Evolutionary conservation across 2,329 filamentous ascomycete species (phyloP), one percentile per base, ranked within the genome.

Genomic region (Colletotrichum siamense): DNA sequence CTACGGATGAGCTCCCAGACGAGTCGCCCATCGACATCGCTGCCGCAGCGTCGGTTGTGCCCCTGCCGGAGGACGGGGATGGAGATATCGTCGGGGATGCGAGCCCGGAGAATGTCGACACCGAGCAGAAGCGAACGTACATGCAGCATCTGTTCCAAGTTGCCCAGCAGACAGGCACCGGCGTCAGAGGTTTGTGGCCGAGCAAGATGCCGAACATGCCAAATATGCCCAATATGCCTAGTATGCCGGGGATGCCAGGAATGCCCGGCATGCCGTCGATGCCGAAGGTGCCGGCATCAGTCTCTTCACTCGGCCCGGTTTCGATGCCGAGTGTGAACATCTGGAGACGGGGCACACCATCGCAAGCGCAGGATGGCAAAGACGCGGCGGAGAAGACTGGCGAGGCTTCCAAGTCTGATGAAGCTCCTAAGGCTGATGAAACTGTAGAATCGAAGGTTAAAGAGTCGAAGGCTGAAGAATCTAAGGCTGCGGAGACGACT

Each of bases 1-100:
- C 61, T 0, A 57, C 73, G 3, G 78, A 73, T 13, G 77, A 79
- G 4, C 71, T 86, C 1, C 85, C 83, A 2, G 85, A 86, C 57
- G 82, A 85, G 75, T 89, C 89, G 2, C 89, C 89, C 5, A 84
- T 91, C 52, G 89, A 91, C 73, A 90, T 91, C 36, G 88, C 88
- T 0, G 89, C 88, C 0, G 89, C 89, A 0, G 89, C 89, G 1
- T 88, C 88, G 0, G 82, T 90, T 3, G 87, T 89, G 0, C 88
- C 89, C 0, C 80, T 89, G 0, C 88, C 89, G 0, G 84, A 85
- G 24, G 87, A 88, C 24, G 82, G 85, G 22, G 83, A 85, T 8
- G 81, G 82, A 1, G 82, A 84, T 1, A 79, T 84, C 1, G 78
- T 83, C 3, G 81, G 77, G 0, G 81, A 83, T 15, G 78, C 79